These are phyloP conservation scores for Apiospora rasikravindrae DNA, from an alignment of 2,329 filamentous ascomycete genomes.

Conservation along the genomic window DNA sequence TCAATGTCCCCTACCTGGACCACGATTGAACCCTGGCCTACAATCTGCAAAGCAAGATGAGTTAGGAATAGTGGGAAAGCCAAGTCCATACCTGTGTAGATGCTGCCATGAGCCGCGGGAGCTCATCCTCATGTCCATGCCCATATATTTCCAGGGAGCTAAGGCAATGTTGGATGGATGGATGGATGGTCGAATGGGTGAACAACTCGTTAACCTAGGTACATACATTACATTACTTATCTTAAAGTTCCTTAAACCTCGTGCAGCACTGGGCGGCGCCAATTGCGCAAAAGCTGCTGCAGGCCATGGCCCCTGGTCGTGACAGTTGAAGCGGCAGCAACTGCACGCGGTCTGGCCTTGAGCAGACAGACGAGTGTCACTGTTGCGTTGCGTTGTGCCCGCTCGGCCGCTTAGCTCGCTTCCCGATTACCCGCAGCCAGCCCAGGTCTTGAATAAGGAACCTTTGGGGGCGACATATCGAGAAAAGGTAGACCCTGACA, in stretches of 20 bases:
- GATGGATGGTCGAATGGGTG: too few relatives aligned
- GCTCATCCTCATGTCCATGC: not conserved
- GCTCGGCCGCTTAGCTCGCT: slow-evolving; percentile 22
- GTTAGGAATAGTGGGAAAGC: slow-evolving; percentile 1
- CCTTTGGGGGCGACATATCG: not conserved
- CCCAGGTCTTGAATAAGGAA: slow-evolving; percentile 9
- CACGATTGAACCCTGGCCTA: not conserved
- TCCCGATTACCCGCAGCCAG: not conserved
- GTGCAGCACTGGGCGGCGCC: slow-evolving; percentile 6
- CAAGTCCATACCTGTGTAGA: not conserved
- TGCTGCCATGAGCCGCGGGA: slow-evolving; percentile 2
- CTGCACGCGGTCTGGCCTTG: slow-evolving; percentile 11
- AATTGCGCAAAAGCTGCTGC: slow-evolving; percentile 19
- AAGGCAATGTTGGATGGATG: not conserved
- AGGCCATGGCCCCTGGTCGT: slow-evolving; percentile 13
- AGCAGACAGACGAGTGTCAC: not conserved
- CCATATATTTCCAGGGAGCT: not conserved
- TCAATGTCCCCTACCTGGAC: not conserved
- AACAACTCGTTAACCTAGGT: not conserved
- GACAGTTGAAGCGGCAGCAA: slow-evolving; percentile 15
- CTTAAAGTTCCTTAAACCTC: not conserved
- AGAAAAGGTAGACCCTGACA: not conserved
- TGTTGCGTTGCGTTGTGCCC: slow-evolving; percentile 5
- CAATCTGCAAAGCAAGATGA: slow-evolving; percentile 6
- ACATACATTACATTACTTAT: not conserved